Percentiles rank a stretch among this genome's conserved stretches.
Conservation (phyloP, 73 alveolate species). For the Uronychia binucleata region DNA sequence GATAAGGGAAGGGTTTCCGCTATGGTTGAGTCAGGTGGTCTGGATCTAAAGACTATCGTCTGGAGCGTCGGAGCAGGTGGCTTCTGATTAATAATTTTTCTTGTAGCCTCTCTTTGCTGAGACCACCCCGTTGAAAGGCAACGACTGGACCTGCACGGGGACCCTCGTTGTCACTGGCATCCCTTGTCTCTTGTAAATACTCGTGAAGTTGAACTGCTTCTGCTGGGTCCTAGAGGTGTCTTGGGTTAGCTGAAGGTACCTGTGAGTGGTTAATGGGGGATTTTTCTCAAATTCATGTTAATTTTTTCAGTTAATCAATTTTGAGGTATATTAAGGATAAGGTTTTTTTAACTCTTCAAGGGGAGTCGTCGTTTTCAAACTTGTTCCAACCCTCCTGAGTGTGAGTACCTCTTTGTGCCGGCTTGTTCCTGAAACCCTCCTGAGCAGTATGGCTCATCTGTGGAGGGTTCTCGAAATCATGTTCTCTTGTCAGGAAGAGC, state of each 20-base stretch:
- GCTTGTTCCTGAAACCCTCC: not conserved
- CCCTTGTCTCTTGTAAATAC: not conserved
- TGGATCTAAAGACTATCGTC: not conserved
- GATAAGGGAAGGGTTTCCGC: not conserved
- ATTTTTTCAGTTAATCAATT: not conserved
- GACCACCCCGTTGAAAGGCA: too few species aligned
- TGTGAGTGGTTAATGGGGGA: not conserved
- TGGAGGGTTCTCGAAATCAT: not conserved
- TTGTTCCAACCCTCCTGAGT: not conserved
- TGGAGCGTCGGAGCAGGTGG: not conserved
- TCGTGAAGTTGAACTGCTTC: not conserved
- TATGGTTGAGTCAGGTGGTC: not conserved
- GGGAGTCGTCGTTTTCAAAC: not conserved
- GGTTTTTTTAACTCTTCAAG: too few species aligned
- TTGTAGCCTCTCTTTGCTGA: not conserved
- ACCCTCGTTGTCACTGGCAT: not conserved
- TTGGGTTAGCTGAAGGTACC: not conserved
- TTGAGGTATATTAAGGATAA: too few species aligned
- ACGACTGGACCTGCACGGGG: not conserved
- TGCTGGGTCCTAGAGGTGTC: not conserved
- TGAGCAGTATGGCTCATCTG: not conserved
- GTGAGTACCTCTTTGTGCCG: not conserved
- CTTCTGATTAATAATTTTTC: not conserved
- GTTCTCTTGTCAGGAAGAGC: not conserved
- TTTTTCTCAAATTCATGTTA: not conserved